Conservation (phyloP, 306 rosid species). For the Malus asiatica region DNA sequence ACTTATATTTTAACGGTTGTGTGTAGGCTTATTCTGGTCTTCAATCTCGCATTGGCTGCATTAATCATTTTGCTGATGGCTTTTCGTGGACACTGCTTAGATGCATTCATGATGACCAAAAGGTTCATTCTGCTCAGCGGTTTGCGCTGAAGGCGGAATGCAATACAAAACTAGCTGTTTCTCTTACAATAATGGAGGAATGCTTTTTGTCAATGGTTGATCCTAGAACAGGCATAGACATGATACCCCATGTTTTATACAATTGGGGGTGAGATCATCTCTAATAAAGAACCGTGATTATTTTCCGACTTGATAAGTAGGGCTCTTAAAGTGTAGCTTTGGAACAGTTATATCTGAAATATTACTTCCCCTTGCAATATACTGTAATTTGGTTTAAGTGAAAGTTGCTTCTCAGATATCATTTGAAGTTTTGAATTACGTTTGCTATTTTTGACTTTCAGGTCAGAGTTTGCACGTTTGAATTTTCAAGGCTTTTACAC, state of each 20-base stretch:
- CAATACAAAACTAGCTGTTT: slow-evolving; percentile 85
- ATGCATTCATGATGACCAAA: slow-evolving; percentile 88
- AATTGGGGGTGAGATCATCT: slow-evolving; percentile 78
- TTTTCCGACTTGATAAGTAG: neutral
- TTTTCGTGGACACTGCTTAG: slow-evolving; percentile 76
- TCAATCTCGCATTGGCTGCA: slow-evolving; percentile 68
- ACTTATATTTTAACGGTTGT: slow-evolving; percentile 18
- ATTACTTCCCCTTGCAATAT: neutral
- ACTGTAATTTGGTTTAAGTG: neutral
- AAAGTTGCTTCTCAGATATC: neutral
- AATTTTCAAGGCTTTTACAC: slow-evolving; percentile 92
- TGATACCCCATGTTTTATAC: slow-evolving; percentile 89
- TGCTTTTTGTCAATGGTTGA: slow-evolving; percentile 93
- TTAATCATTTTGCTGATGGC: slow-evolving; percentile 51
- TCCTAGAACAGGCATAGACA: slow-evolving; percentile 94
- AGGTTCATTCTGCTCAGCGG: slow-evolving; percentile 77
- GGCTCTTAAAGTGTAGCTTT: neutral
- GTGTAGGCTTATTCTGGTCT: slow-evolving; percentile 69
- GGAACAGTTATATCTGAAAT: neutral
- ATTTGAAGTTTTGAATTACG: slow-evolving; percentile 7
- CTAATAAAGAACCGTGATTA: neutral
- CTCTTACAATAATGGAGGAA: slow-evolving; percentile 96
- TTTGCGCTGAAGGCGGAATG: slow-evolving; percentile 88
- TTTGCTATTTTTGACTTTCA: slow-evolving; percentile 29
- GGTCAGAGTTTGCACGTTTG: slow-evolving; percentile 93